Evolutionary conservation across 23 red algal genomes (phyloP), one percentile per base, ranked within the genome.

Genomic region (Gracilaria caudata): DNA sequence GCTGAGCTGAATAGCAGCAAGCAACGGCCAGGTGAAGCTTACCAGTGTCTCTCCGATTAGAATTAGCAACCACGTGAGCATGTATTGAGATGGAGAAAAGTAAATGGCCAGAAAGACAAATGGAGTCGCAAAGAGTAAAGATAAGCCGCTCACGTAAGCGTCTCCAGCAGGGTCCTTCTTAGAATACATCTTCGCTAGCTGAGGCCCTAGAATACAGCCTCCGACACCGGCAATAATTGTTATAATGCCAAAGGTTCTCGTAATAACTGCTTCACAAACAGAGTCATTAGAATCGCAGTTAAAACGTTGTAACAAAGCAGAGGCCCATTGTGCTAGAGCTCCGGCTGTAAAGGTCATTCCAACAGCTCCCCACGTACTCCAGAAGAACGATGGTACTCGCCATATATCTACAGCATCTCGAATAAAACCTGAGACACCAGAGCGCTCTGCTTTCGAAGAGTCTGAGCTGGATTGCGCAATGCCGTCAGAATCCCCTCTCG

Each of bases 301-400:
- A 37, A 95, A 86, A 21, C 93, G 86, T 45, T 95, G 93, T 24
- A 95, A 78, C 25, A 90, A 63, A n/a, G 93, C 86, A 4, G 93
- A 79, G n/a, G 82, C 86, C 93, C 93, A 95, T 47, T 92, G 86
- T 32, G 86, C 87, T 33, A 95, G 86, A 47, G 93, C 93, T 37
- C 93, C 93, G 19, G 86, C 79, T 20, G 87, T 86, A 77, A 95
- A 95, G 4, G 93, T 89, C 81, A 95, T 90, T 36, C 85, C 78
- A 34, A 89, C 79, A 40, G 71, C 63, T 30, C 86, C 93, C 36
- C 87, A 80, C 41, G 93, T 95, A 51, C 82, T 88, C 79, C 80
- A 90, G 59, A 92, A 80, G 59, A 90, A 95, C 28, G 86, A 84
- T 20, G 68, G 71, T 17, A 83, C 58, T 38, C 56, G 51, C 64